Evolutionary conservation across 78 protist species (phyloP), one percentile per base, ranked within the genome.

Genomic region (Dictyostelium brefeldianum): DNA sequence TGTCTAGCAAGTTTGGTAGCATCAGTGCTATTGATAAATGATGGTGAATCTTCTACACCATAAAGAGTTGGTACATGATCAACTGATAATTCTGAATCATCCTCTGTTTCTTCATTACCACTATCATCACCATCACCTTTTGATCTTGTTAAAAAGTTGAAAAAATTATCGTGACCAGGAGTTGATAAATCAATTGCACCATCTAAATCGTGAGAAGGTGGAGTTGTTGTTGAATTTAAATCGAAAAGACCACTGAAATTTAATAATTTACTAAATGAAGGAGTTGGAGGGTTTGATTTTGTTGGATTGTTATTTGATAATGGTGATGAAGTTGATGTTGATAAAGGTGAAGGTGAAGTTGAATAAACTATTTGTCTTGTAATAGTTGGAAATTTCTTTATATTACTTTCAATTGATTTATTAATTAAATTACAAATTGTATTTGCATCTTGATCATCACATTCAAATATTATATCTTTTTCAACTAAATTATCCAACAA

Each of bases 381-480:
- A 10, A 29, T 67, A 27, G 36, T 36, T 50, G 59, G 54, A 12
- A 75, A 6, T 41, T 17, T 18, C 36, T 51, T 74, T 53, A 18
- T 50, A 54, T 27, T 29, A 69, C 43, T 51, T 25, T 43, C 90
- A 69, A 74, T 84, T 56, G 74, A 84, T 41, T 46, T 22, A 27
- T 74, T 84, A n/a, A 84, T 22, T 74, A 67, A 77, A 29, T 77
- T 50, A n/a, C 73, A 78, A 43, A 87, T 87, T 7, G n/a, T 29
- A 27, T 20, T n/a, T 3, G 81, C 56, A 43, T 64, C 65, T 22
- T 25, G 59, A 57, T 54, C 53, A 22, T 70, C 83, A 77, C 93
- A 87, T 77, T 87, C 78, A 51, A 87, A 65, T 27, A 71, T 15
- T 29, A 87, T 87, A 36, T 56, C 80, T 54, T 64, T 87, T 77